Conservation (phyloP, 495 filamentous ascomycete species). For the Neurospora sp. region DNA sequence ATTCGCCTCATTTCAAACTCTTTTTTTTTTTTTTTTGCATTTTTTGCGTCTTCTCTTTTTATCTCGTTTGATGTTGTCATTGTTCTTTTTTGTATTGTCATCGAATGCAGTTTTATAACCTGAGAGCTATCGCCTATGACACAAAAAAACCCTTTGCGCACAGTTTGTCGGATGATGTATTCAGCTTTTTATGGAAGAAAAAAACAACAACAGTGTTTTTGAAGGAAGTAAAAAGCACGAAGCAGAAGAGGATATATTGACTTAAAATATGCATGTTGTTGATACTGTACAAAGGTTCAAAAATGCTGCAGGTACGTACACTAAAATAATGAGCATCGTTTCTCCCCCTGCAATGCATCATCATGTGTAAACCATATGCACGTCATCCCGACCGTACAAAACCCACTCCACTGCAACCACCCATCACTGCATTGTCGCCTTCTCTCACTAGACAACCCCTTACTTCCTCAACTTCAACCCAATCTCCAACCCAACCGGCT, state of each 20-base stretch:
- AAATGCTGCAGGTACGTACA: neutral
- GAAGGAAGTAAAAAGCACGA: neutral
- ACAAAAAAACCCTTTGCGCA: neutral
- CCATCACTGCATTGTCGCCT: neutral
- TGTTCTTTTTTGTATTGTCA: neutral
- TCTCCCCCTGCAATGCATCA: neutral
- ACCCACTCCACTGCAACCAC: neutral
- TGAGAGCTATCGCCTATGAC: neutral
- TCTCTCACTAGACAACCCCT: neutral
- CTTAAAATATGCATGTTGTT: neutral
- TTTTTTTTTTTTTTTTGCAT: neutral
- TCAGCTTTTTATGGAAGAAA: neutral
- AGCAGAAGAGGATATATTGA: neutral
- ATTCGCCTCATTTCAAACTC: accelerated
- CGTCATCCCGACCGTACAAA: neutral
- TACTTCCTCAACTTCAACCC: slow-evolving; percentile 38
- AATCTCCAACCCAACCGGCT: slow-evolving; percentile 67
- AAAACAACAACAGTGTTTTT: neutral
- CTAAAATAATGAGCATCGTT: neutral
- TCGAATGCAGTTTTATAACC: too few species aligned
- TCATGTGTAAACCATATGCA: neutral
- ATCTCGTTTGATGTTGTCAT: neutral
- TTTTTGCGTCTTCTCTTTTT: neutral
- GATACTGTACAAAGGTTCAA: neutral
- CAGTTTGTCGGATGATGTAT: neutral